These are phyloP conservation scores for Apiospora phragmitis DNA, from an alignment of 2,329 filamentous ascomycete species.

Conservation along the genomic window DNA sequence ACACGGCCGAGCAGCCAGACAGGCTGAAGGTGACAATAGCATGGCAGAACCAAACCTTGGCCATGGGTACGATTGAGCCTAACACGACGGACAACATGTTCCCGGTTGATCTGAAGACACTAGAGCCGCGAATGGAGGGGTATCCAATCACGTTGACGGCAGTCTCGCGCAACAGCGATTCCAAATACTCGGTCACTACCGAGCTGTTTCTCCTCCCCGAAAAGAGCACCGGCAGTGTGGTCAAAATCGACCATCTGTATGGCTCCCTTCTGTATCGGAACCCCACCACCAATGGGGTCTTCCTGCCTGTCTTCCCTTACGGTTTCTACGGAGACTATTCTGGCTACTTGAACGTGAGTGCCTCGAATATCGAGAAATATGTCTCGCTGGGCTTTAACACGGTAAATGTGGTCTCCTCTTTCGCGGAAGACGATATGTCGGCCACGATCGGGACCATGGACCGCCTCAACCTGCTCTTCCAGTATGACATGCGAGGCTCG, in stretches of 20 bases:
- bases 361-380: constrained; percentile 35
- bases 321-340: constrained; percentile 44
- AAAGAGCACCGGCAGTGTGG: constrained; percentile 42
- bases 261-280: constrained; percentile 44
- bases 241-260: constrained; percentile 45
- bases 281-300: constrained; percentile 33
- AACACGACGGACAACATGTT: constrained; percentile 33
- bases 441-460: constrained; percentile 40
- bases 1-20: constrained; percentile 28
- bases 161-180: constrained; percentile 29
- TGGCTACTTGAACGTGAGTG: constrained; percentile 39
- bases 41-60: background rate
- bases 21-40: constrained; percentile 19
- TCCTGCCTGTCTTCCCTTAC: constrained; percentile 44
- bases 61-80: constrained; percentile 17
- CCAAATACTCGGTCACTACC: constrained; percentile 37
- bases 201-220: constrained; percentile 44
- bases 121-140: constrained; percentile 37
- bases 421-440: constrained; percentile 31
- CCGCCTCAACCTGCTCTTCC: constrained; percentile 38
- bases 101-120: constrained; percentile 36
- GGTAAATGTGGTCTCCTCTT: constrained; percentile 44
- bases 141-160: constrained; percentile 42
- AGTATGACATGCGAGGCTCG: constrained; percentile 46
- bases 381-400: constrained; percentile 42